Base-by-base conservation (phyloP, 805 yeast species). In the Vanderwaltozyma tropicalis region DNA sequence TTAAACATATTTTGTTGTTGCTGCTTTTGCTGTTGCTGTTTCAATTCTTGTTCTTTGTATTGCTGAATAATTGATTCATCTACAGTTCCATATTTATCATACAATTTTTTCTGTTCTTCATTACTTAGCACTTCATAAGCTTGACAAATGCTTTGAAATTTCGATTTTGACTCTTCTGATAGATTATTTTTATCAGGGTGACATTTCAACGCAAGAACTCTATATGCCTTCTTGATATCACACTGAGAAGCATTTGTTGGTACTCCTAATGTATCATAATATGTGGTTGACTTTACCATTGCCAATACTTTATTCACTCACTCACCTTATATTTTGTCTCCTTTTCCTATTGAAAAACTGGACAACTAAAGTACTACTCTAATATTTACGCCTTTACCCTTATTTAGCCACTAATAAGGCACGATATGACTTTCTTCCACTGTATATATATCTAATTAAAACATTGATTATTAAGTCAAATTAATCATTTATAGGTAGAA, bases 131-230 rank as follows among this genome's bases (percentile, higher is more conserved):
- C 63, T 44, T 80, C 80, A 54, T 83, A 83, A 0, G 89, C 88
- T 33, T 69, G 67, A 2, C 79, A 73, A 29, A 80, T 66, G 37
- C 70, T 73, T 58, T 77, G 77, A 60, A 80, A 83, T 42, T 59
- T 62, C 41, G 67, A 69, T 4, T 75, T 72, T 28, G 72, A 63
- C 21, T 61, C 67, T 6, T 71, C 72, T 14, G 72, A 58, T 43
- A 66, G 71, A 40, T 64, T 63, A 16, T 74, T 73, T 47, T 74
- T 73, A 52, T 80, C 88, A 1, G 88, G 88, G 52, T 80, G 88
- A 50, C 67, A 72, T 48, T 64, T 64, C 34, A 72, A 50, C 2
- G 77, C 76, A 35, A 68, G 57, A 35, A 63, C 57, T 54, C 77
- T 63, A 56, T 72, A 74, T 2, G 76, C 77, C 50, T 71, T 72